Evolutionary conservation across 1,284 basidiomycete species (phyloP).

Genomic region (Pholiota adiposa): DNA sequence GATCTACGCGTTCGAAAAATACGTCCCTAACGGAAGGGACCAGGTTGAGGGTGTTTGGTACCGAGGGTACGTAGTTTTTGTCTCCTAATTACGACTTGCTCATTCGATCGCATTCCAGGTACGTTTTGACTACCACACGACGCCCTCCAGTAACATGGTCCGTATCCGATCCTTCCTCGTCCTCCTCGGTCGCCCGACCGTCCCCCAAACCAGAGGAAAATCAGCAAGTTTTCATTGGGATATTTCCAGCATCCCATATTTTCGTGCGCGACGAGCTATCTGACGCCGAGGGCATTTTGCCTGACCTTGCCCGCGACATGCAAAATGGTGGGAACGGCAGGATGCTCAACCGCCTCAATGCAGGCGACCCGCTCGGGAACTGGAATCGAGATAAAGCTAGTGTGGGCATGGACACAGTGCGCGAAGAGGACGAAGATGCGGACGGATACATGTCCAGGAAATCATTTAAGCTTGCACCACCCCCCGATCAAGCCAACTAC

Average conservation of each 20-base stretch:
- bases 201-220: slow-evolving; percentile 68
- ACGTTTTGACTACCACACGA: slow-evolving; percentile 84
- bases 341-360: slow-evolving; percentile 40
- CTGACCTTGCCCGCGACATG: slow-evolving; percentile 63
- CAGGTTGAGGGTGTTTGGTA: slow-evolving; percentile 81
- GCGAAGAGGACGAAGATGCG: slow-evolving; percentile 75
- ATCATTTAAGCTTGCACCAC: slow-evolving; percentile 73
- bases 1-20: slow-evolving; percentile 94
- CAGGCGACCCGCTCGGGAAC: slow-evolving; percentile 42
- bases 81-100: slow-evolving; percentile 17
- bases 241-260: slow-evolving; percentile 93
- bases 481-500: slow-evolving; percentile 67
- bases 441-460: slow-evolving; percentile 49
- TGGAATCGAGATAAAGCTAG: slow-evolving; percentile 53
- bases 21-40: slow-evolving; percentile 72
- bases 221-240: slow-evolving; percentile 93
- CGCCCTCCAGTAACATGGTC: slow-evolving; percentile 72
- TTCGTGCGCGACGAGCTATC: slow-evolving; percentile 88
- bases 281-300: slow-evolving; percentile 87
- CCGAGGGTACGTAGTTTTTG: slow-evolving; percentile 70
- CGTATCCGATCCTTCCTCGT: slow-evolving; percentile 47
- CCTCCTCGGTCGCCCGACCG: slow-evolving; percentile 60
- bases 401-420: slow-evolving; percentile 64
- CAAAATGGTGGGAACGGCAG: slow-evolving; percentile 37
- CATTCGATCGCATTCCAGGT: slow-evolving; percentile 48